Conservation (phyloP, 148 eudicot species). For the Heliosperma pusillum region DNA sequence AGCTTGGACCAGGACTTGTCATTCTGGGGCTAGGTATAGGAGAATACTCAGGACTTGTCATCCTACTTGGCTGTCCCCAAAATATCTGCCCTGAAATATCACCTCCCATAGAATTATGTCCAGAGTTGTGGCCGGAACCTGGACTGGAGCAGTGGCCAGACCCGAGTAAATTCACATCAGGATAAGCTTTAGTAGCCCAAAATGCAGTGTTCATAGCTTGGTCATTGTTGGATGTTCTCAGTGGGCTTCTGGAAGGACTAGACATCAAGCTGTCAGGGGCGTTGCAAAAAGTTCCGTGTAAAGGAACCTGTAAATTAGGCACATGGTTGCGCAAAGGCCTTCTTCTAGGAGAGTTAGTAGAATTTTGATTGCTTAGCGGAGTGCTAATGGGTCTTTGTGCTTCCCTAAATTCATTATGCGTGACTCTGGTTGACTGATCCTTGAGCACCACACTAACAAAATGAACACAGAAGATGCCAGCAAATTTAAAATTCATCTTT, state of each 20-base stretch:
- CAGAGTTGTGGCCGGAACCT: slow-evolving; percentile 95
- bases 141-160: slow-evolving; percentile 99
- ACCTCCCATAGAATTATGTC: slow-evolving; percentile 95
- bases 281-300: slow-evolving; percentile 62
- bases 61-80: slow-evolving; percentile 94
- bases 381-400: slow-evolving; percentile 42
- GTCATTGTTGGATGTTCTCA: slow-evolving; percentile 65
- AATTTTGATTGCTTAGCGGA: slow-evolving; percentile 37
- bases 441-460: slow-evolving; percentile 44
- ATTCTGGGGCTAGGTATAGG: slow-evolving; percentile 94
- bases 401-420: slow-evolving; percentile 38
- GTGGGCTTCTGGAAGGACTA: slow-evolving; percentile 95
- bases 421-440: slow-evolving; percentile 40
- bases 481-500: slow-evolving; percentile 1
- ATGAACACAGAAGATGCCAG: slow-evolving; percentile 16
- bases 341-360: slow-evolving; percentile 51
- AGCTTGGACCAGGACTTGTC: slow-evolving; percentile 94
- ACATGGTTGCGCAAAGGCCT: slow-evolving; percentile 63
- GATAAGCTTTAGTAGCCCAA: slow-evolving; percentile 63
- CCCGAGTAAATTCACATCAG: slow-evolving; percentile 72
- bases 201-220: slow-evolving; percentile 58
- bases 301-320: slow-evolving; percentile 64
- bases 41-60: slow-evolving; percentile 86
- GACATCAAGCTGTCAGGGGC: slow-evolving; percentile 93
- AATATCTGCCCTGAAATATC: slow-evolving; percentile 76